Evolutionary conservation across 2,329 filamentous ascomycete species (phyloP), one percentile per base, ranked within the genome.

Genomic region (Xenoacremonium recifei): DNA sequence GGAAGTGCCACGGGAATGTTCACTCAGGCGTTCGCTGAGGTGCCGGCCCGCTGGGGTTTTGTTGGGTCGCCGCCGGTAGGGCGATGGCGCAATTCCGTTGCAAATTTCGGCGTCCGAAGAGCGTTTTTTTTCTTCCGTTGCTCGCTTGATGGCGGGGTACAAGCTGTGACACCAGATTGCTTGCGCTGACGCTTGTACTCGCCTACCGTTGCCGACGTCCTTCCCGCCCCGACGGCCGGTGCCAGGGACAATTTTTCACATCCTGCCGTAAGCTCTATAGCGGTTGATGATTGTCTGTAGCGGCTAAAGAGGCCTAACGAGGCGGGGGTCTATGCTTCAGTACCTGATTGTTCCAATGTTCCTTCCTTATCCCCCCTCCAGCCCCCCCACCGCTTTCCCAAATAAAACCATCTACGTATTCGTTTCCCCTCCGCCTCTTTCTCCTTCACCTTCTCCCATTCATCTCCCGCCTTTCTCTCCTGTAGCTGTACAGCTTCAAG

Each of bases 11-110:
- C 23, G 7, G 9, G 23, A 13, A 9, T 9, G 23, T n/a, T n/a
- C 23, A 27, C 7, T 9, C 23, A 27, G 23, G 7, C 23, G 23
- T 27, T 27, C 23, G 9, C 23, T 27, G 23, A 27, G 13, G 13
- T 15, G 15, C 15, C 15, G 30, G 30, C 18, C 17, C 20, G 18
- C 34, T 16, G 20, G 19, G 5, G 7, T 16, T 5, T 16, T 23
- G 34, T 21, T 46, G 37, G 37, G 37, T 32, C 32, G 44, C 43
- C 45, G 44, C 42, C 29, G 47, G 35, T 43, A 31, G 9, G 13
- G 32, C 53, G 55, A 58, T 58, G 54, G 55, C 55, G 55, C 54
- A 58, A 58, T 58, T 50, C 42, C 40, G 34, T n/a, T 36, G 48
- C 35, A 49, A 53, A 48, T 50, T 52, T 53, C 50, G 50, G 50